These are phyloP conservation scores for Gastrolobium bilobum DNA, from an alignment of 306 rosid genomes.

Conservation along the genomic window DNA sequence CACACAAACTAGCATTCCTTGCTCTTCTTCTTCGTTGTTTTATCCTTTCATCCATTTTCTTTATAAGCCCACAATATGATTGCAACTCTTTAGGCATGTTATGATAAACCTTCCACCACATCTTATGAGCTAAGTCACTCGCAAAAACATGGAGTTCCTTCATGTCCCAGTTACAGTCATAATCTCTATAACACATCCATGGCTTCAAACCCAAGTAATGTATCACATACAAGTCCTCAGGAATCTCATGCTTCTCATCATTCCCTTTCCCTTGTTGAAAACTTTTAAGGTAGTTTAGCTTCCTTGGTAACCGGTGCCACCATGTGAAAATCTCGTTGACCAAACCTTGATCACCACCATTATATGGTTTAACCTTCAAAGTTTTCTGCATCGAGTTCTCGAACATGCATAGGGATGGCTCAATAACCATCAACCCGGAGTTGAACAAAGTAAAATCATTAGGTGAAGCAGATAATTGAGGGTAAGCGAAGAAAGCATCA, in stretches of 20 bases:
- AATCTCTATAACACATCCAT: constrained; percentile 80
- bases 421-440: constrained; percentile 74
- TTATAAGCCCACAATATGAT: constrained; percentile 62
- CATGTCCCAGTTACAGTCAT: constrained; percentile 85
- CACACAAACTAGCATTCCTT: constrained; percentile 44
- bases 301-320: constrained; percentile 77
- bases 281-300: constrained; percentile 55
- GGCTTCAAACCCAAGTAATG: constrained; percentile 87
- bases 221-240: constrained; percentile 47
- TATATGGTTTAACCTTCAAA: constrained; percentile 60
- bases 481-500: constrained; percentile 55
- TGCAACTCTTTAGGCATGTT: constrained; percentile 59
- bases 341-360: constrained; percentile 83
- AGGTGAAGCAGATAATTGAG: constrained; percentile 64
- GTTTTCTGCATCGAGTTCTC: constrained; percentile 54
- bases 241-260: constrained; percentile 14
- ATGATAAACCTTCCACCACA: constrained; percentile 80
- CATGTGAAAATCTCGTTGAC: constrained; percentile 73
- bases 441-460: constrained; percentile 62
- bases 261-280: background rate
- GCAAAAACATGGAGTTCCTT: constrained; percentile 51
- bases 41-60: constrained; percentile 59
- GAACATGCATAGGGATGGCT: constrained; percentile 72
- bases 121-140: constrained; percentile 61
- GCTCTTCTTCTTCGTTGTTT: constrained; percentile 57